phyloP scores from a whole-genome alignment of 441 rosid species.

The Pelargonium fulgidum region DNA sequence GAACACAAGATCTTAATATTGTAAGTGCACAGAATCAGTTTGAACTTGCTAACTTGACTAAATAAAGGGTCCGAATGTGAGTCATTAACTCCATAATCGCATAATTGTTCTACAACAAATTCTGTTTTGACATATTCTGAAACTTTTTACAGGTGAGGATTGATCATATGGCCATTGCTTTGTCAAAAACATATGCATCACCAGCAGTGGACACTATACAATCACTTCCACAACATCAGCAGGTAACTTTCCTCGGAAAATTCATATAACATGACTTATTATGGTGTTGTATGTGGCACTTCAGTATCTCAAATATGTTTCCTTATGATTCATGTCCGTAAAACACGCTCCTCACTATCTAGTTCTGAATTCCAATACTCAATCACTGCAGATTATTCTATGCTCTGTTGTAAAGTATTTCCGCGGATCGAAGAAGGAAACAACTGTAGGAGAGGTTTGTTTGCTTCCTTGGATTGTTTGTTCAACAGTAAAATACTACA shows the following conservation, averaged over 20 bases:
- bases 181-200: constrained; percentile 71
- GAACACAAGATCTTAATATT: constrained; percentile 12
- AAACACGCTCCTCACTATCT: no score
- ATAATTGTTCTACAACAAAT: neutral
- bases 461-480: neutral
- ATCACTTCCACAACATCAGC: constrained; percentile 95
- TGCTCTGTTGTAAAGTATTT: constrained; percentile 76
- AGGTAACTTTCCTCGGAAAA: constrained; percentile 39
- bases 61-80: no score
- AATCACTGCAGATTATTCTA: constrained; percentile 50
- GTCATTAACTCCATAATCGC: neutral
- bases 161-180: constrained; percentile 76
- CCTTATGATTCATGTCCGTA: neutral
- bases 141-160: constrained; percentile 53
- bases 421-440: constrained; percentile 77
- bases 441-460: constrained; percentile 56
- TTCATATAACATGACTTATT: neutral
- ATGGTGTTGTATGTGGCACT: neutral
- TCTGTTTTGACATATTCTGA: neutral
- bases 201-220: constrained; percentile 76
- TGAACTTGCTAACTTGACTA: neutral
- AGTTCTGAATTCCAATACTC: neutral
- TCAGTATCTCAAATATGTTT: neutral
- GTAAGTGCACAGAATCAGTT: constrained; percentile 14
- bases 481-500: neutral